Evolutionary conservation across 2,329 filamentous ascomycete genomes (phyloP).

Genomic region (Taxawa tesnikishii): DNA sequence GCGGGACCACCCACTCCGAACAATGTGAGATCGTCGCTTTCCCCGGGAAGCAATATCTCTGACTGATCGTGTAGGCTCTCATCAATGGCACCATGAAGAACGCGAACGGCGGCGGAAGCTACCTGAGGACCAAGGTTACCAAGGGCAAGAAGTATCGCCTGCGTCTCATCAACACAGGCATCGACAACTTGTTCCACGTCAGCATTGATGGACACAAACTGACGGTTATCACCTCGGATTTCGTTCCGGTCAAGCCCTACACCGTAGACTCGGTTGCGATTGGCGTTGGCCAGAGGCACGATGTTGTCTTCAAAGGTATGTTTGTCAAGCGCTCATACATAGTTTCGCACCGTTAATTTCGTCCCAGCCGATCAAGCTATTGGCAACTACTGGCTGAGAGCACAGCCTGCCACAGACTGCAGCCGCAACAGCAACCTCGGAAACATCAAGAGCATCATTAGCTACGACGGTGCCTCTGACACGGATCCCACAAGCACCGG

Average conservation of each 20-base stretch:
- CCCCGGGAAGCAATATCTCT: no score
- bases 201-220: slow-evolving; percentile 28
- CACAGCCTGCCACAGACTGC: slow-evolving; percentile 15
- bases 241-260: slow-evolving; percentile 31
- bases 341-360: no score
- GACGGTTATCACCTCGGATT: slow-evolving; percentile 30
- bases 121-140: slow-evolving; percentile 15
- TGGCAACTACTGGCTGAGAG: slow-evolving; percentile 34
- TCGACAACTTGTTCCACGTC: slow-evolving; percentile 25
- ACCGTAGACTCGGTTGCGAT: slow-evolving; percentile 20
- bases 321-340: no score
- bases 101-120: slow-evolving; percentile 12
- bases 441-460: slow-evolving; percentile 25
- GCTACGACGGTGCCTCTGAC: slow-evolving; percentile 21
- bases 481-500: slow-evolving; percentile 15
- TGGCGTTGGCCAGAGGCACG: slow-evolving; percentile 24
- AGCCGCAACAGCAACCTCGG: slow-evolving; percentile 20
- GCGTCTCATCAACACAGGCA: slow-evolving; percentile 28
- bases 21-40: no score
- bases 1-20: no score
- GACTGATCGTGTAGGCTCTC: no score
- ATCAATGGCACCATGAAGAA: slow-evolving; percentile 21
- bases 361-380: slow-evolving; percentile 30
- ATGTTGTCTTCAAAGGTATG: no score
- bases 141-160: slow-evolving; percentile 31